Percentiles rank a stretch among this genome's conserved stretches.
Conservation (phyloP, 441 rosid species). For the Capsella rubella region DNA sequence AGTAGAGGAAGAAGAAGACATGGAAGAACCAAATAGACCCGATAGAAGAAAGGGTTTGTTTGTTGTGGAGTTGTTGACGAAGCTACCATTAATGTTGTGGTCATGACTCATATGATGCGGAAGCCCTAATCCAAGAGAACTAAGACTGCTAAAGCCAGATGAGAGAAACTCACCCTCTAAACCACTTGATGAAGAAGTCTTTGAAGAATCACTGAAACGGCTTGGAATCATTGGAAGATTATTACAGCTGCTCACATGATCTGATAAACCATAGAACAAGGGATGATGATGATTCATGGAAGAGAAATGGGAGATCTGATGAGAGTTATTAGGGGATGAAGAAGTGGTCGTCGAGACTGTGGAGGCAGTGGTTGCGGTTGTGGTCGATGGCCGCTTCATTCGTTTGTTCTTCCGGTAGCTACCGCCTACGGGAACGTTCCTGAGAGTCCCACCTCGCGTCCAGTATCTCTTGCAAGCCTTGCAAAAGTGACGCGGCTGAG, state of each 20-base stretch:
- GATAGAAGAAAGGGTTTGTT: slow-evolving; percentile 42
- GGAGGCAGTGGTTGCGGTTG: slow-evolving; percentile 27
- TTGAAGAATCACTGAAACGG: slow-evolving; percentile 44
- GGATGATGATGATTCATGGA: slow-evolving; percentile 44
- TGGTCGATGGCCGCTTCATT: slow-evolving; percentile 35
- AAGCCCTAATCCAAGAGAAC: slow-evolving; percentile 39
- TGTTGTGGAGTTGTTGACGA: slow-evolving; percentile 36
- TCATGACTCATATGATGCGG: slow-evolving; percentile 41
- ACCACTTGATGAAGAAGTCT: slow-evolving; percentile 39
- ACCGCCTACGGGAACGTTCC: slow-evolving; percentile 50
- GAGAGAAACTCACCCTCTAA: slow-evolving; percentile 44
- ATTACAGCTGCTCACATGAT: slow-evolving; percentile 32
- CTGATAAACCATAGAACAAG: slow-evolving; percentile 46
- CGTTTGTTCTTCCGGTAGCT: slow-evolving; percentile 48
- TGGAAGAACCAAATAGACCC: slow-evolving; percentile 39
- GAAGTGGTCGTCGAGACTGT: slow-evolving; percentile 28
- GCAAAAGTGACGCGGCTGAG: slow-evolving; percentile 48
- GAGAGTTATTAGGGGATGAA: slow-evolving; percentile 36
- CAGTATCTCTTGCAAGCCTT: slow-evolving; percentile 50
- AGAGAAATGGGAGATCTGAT: slow-evolving; percentile 40
- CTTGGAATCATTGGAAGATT: slow-evolving; percentile 39
- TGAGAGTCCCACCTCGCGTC: slow-evolving; percentile 48
- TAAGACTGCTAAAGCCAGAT: slow-evolving; percentile 40
- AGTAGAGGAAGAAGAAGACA: slow-evolving; percentile 42
- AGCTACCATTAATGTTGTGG: slow-evolving; percentile 30